phyloP scores from a whole-genome alignment of 129 eudicot species.

The Ambrosia trifida region DNA sequence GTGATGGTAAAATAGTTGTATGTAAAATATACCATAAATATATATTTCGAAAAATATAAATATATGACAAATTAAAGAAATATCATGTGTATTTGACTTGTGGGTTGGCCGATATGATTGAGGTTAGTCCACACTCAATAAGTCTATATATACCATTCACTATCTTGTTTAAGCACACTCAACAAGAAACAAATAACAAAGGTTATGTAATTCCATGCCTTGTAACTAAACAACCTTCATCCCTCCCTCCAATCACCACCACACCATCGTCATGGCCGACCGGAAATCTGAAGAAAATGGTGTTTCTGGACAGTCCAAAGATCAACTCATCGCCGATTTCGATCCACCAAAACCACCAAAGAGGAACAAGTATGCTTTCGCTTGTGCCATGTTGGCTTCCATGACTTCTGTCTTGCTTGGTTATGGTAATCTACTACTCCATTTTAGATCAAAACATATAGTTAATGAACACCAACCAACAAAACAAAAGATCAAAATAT shows the following conservation, averaged over 20 bases:
- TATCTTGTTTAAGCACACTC: slow-evolving; percentile 15
- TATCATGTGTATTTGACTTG: too few relatives aligned
- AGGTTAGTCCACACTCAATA: slow-evolving; percentile 7
- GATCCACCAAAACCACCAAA: slow-evolving; percentile 47
- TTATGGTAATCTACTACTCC: slow-evolving; percentile 36
- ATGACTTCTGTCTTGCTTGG: slow-evolving; percentile 43
- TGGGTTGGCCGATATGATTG: slow-evolving; percentile 11
- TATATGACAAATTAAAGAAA: too few relatives aligned
- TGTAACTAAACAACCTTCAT: slow-evolving; percentile 5
- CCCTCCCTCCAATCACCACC: neutral
- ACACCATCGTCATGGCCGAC: slow-evolving; percentile 38
- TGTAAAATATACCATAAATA: too few relatives aligned
- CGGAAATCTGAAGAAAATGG: slow-evolving; percentile 29
- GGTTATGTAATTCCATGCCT: slow-evolving; percentile 26
- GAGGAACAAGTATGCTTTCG: slow-evolving; percentile 59
- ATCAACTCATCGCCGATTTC: slow-evolving; percentile 30
- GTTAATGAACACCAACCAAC: neutral
- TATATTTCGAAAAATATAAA: too few relatives aligned
- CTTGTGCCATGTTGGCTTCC: slow-evolving; percentile 48
- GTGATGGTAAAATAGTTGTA: too few relatives aligned
- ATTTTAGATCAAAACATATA: neutral
- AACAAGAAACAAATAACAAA: neutral
- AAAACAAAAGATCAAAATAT: neutral
- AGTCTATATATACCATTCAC: slow-evolving; percentile 31
- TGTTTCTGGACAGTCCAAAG: slow-evolving; percentile 26